These are phyloP conservation scores for Hypoxylon rickii DNA, from an alignment of 495 filamentous ascomycete genomes.

Conservation along the genomic window DNA sequence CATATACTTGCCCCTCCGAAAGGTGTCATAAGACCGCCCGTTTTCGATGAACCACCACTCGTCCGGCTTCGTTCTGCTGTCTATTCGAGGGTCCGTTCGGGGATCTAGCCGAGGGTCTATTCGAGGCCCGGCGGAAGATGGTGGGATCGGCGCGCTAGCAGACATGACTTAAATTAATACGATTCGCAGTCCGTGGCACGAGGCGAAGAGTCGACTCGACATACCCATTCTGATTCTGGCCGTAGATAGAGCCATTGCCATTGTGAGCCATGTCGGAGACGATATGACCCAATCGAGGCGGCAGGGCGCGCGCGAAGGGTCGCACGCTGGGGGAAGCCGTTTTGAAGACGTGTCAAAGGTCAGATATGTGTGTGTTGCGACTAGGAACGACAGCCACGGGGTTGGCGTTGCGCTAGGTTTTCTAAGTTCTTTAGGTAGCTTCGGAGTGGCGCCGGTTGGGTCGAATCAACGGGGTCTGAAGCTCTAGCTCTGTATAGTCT, in stretches of 20 bases:
- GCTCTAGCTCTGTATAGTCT: not conserved
- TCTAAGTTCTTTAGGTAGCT: slow-evolving; percentile 22
- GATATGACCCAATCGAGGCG: slow-evolving; percentile 25
- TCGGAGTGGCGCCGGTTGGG: slow-evolving; percentile 12
- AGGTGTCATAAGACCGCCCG: slow-evolving; percentile 61
- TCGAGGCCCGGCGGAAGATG: slow-evolving; percentile 22
- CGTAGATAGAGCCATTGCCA: slow-evolving; percentile 33
- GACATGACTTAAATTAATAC: slow-evolving; percentile 8
- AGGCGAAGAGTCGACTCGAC: slow-evolving; percentile 10
- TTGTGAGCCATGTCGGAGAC: slow-evolving; percentile 35
- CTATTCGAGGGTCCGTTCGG: slow-evolving; percentile 27
- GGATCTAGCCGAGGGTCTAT: too few species aligned
- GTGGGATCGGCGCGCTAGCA: slow-evolving; percentile 11
- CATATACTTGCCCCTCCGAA: slow-evolving; percentile 61
- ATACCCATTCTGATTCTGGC: slow-evolving; percentile 30
- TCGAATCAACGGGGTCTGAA: slow-evolving; percentile 6
- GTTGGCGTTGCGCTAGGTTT: slow-evolving; percentile 17
- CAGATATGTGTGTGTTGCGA: slow-evolving; percentile 19
- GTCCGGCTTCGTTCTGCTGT: slow-evolving; percentile 36
- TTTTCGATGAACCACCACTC: slow-evolving; percentile 56
- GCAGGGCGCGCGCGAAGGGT: slow-evolving; percentile 19
- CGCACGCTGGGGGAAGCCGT: slow-evolving; percentile 8
- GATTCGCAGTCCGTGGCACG: slow-evolving; percentile 20
- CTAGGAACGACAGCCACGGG: slow-evolving; percentile 16
- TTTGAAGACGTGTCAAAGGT: slow-evolving; percentile 1